phyloP scores from a whole-genome alignment of 208 protist species.

The Trypanosoma mega region DNA sequence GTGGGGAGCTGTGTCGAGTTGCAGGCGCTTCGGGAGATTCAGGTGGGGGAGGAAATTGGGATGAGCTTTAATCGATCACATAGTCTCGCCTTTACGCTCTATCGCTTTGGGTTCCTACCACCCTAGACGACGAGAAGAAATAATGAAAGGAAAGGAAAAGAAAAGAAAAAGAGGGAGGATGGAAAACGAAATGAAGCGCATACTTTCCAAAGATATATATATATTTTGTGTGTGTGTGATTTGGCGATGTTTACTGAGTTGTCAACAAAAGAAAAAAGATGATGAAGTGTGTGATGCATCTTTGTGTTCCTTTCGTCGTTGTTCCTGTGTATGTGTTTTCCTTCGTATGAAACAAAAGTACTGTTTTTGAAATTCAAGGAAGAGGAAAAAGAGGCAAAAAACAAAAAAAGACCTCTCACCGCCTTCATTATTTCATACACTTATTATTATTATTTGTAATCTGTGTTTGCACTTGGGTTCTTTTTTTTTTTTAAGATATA shows the following conservation, averaged over 20 bases:
- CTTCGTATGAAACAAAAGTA: too few relatives aligned
- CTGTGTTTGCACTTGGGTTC: too few relatives aligned
- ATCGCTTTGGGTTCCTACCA: conserved; percentile 82
- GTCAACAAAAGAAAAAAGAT: too few relatives aligned
- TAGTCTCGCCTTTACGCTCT: conserved; percentile 60
- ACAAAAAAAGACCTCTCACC: not conserved
- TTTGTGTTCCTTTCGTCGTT: too few relatives aligned
- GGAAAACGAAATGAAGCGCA: too few relatives aligned
- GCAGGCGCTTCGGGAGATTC: conserved; percentile 60
- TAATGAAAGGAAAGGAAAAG: conserved; percentile 3
- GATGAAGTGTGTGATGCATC: not conserved
- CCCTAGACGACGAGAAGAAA: conserved; percentile 8
- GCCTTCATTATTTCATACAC: not conserved
- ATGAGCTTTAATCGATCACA: conserved; percentile 74
- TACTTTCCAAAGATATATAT: too few relatives aligned
- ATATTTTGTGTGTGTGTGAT: too few relatives aligned
- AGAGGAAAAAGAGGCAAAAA: not conserved
- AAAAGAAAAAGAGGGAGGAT: too few relatives aligned
- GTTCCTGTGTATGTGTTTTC: too few relatives aligned
- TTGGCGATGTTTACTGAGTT: too few relatives aligned
- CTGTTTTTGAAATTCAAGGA: conserved; percentile 1
- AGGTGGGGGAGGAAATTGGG: conserved; percentile 68
- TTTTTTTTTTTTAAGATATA: too few relatives aligned
- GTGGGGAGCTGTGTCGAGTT: conserved; percentile 69
- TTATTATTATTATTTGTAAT: conserved; percentile 5